Evolutionary conservation across 2,329 filamentous ascomycete species (phyloP).

Genomic region (Trichoderma aggressivum): DNA sequence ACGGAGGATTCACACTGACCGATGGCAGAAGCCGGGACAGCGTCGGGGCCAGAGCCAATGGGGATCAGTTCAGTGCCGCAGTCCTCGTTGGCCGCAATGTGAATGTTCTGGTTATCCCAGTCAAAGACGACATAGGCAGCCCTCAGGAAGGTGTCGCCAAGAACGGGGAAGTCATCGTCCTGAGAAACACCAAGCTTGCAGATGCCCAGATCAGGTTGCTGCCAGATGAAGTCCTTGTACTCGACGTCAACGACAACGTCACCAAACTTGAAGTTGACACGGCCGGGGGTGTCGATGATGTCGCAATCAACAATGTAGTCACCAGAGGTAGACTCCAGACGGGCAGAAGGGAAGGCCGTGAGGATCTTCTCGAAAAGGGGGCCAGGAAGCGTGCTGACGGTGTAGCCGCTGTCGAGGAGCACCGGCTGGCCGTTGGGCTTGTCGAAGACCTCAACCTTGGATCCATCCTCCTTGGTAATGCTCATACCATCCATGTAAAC

Average conservation of each 20-base stretch:
- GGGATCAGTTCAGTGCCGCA: constrained; percentile 38
- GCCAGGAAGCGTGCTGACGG: constrained; percentile 63
- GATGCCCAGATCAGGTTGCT: constrained; percentile 28
- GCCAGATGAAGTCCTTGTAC: constrained; percentile 46
- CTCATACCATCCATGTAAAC: constrained; percentile 39
- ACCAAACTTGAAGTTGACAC: constrained; percentile 48
- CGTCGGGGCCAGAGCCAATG: constrained; percentile 39
- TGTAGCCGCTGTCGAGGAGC: constrained; percentile 65
- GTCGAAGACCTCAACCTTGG: constrained; percentile 44
- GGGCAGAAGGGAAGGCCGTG: constrained; percentile 43
- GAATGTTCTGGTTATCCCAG: constrained; percentile 38
- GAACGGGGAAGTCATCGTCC: constrained; percentile 39
- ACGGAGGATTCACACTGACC: constrained; percentile 29
- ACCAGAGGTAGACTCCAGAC: constrained; percentile 38
- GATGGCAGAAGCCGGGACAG: constrained; percentile 30
- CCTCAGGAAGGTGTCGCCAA: constrained; percentile 45
- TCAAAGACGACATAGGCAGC: constrained; percentile 45
- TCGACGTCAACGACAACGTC: constrained; percentile 43
- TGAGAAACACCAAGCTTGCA: constrained; percentile 46
- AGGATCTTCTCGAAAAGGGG: constrained; percentile 46
- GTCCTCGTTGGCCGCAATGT: constrained; percentile 37
- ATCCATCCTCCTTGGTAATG: constrained; percentile 33
- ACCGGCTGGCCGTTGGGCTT: constrained; percentile 40
- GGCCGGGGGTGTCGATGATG: constrained; percentile 34
- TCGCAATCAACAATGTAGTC: constrained; percentile 49